These are phyloP conservation scores for Botrytis fragariae DNA, from an alignment of 2,329 filamentous ascomycete species.

Conservation along the genomic window DNA sequence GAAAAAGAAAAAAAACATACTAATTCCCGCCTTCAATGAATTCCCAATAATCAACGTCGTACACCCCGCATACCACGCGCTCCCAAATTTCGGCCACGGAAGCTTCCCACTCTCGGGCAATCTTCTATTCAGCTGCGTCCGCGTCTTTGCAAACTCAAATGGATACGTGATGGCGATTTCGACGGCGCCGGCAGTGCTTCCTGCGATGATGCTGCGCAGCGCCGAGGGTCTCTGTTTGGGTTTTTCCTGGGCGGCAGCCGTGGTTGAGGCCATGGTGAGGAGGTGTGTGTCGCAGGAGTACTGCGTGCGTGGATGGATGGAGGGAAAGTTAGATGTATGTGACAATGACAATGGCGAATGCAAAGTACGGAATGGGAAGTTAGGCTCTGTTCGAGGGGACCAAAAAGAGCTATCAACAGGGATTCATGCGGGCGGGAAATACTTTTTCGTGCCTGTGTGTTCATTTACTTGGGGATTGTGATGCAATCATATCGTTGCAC, in stretches of 20 bases:
- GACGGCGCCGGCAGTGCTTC: conserved; percentile 87
- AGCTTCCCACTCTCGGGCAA: conserved; percentile 81
- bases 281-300: not conserved
- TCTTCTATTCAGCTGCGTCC: conserved; percentile 86
- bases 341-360: not conserved
- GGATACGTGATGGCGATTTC: conserved; percentile 80
- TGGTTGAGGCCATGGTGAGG: conserved; percentile 24
- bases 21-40: conserved; percentile 91
- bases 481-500: not conserved
- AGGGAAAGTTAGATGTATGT: not conserved
- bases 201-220: conserved; percentile 85
- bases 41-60: conserved; percentile 97
- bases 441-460: not conserved
- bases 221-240: conserved; percentile 63
- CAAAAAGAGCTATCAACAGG: not conserved
- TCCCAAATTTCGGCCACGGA: conserved; percentile 90
- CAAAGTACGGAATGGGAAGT: not conserved
- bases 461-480: not conserved
- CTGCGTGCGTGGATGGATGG: not conserved
- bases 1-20: conserved; percentile 56
- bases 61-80: conserved; percentile 96
- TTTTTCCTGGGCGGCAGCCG: conserved; percentile 36
- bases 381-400: not conserved
- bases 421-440: not conserved
- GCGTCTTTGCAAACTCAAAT: conserved; percentile 94